Conservation (phyloP, 2,329 filamentous ascomycete genomes). For the Phaeosphaeriaceae sp. region DNA sequence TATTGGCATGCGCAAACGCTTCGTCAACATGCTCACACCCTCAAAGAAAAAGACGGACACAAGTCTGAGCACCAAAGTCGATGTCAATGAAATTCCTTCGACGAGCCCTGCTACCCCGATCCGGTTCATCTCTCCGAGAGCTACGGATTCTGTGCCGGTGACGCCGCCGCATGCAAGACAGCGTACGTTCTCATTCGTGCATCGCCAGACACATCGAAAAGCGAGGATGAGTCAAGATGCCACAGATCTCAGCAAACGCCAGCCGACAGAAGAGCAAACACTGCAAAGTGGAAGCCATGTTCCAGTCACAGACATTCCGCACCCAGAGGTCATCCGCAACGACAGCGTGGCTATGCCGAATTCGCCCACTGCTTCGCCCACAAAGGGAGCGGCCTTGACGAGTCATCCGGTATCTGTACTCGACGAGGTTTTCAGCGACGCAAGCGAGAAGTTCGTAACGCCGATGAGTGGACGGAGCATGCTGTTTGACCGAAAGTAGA, state of each 20-base stretch:
- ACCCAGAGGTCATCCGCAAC: background rate
- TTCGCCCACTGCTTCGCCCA: conserved; percentile 7
- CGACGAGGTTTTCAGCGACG: background rate
- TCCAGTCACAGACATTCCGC: conserved; percentile 1
- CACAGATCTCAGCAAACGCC: background rate
- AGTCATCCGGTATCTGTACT: conserved; percentile 11
- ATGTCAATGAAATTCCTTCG: background rate
- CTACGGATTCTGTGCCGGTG: conserved; percentile 1
- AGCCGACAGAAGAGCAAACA: background rate
- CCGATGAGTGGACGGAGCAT: conserved; percentile 1
- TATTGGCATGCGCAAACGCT: background rate
- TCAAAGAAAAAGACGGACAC: background rate
- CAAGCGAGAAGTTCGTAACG: conserved; percentile 3
- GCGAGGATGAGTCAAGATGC: background rate
- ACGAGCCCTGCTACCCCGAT: background rate
- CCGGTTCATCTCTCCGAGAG: conserved; percentile 9
- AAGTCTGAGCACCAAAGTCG: background rate
- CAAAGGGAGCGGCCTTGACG: conserved; percentile 11
- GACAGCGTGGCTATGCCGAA: background rate
- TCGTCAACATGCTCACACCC: conserved; percentile 1
- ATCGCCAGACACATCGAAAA: background rate
- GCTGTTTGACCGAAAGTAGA: conserved; percentile 1
- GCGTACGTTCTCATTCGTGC: conserved; percentile 3
- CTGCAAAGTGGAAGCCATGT: background rate
- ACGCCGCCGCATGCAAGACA: background rate